Base-by-base conservation (phyloP, 2,329 filamentous ascomycete species). In the Claviceps humidiphila region DNA sequence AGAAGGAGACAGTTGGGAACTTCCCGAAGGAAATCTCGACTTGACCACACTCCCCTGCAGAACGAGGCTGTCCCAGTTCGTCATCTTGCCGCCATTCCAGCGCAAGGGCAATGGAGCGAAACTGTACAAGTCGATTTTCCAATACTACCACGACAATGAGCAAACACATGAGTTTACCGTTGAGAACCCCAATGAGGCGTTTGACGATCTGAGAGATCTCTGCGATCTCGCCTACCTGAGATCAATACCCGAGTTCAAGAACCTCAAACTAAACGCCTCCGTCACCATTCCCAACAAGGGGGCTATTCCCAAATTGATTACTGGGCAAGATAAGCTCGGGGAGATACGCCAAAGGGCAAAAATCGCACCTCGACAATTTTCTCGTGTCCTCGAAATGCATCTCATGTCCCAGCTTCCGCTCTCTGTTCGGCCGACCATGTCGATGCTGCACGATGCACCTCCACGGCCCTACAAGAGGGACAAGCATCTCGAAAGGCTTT, bases 151-250 rank as follows among this genome's bases (percentile, higher is more conserved):
- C 53, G 74, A 79, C 38, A 78, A 85, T 53, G 66, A 78, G 0
- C 82, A 84, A 55, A 85, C 89, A 7, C 75, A 81, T 51, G 91
- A 97, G 64, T 78, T 98, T 61, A 94, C 90, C 0, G 84, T 98
- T 5, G 93, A 98, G 69, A 91, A 97, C 56, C 94, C 93, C 0
- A 97, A 87, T 61, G 87, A 91, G 63, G 81, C 78, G 1, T 94
- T 94, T 59, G 87, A 93, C 61, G 81, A 88, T 54, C 73, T 94
- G 60, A 80, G 88, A 58, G 87, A 93, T 63, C 72, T 84, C 50
- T 83, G 81, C 59, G 88, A 94, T 60, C 71, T 91, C 37, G 70
- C 73, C 4, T 82, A 81, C 58, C 72, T 93, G 3, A 79, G 79
- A 51, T 70, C 67, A 8, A 70, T 77, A 3, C 73, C 81, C 0